Base-by-base conservation (phyloP, 2,329 filamentous ascomycete genomes). In the Apiospora saccharicola region DNA sequence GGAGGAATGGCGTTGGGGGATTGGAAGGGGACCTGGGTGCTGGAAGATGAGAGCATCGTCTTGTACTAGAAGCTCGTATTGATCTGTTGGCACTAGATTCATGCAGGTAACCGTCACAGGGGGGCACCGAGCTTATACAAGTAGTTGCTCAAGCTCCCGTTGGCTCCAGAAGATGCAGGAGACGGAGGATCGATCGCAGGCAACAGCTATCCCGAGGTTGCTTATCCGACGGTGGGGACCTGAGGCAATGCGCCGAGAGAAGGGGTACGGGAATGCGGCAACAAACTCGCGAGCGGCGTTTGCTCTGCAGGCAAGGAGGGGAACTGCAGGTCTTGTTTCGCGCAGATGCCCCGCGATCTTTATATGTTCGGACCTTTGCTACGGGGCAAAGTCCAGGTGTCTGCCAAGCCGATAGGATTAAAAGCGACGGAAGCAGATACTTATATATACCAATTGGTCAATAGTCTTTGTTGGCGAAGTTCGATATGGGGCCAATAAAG, bases 1-100 rank as follows among this genome's bases (percentile, higher is more conserved):
- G 91, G 91, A 26, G 93, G 93, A 71, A 95, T 94, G 49, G 87
- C 86, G 80, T 90, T 91, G 71, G 91, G 91, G n/a, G 87, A 89
- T 72, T 84, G 83, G 70, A 86, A 81, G 73, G 74, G 75, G 72
- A 13, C 73, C 49, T 67, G 16, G 57, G 30, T 68, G 46, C 43
- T 72, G 70, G 57, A 51, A 46, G 53, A 46, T 64, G 64, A 71
- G 49, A 71, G 71, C 71, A 43, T 70, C 70, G 34, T 41, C 41
- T 41, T 22, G 53, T 53, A 26, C 41, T 57, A 26, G 47, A 57
- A 53, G 41, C 68, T 70, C 72, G 57, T 34, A 67, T 34, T 26
- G 26, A 30, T 30, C 10, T 41, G 44, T 41, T 41, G 30, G 57
- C 57, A 24, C 57, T 64, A 64, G 67, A 43, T 49, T 47, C 70